Base-by-base conservation (phyloP, 2,329 filamentous ascomycete species). In the Aspergillus sp. region DNA sequence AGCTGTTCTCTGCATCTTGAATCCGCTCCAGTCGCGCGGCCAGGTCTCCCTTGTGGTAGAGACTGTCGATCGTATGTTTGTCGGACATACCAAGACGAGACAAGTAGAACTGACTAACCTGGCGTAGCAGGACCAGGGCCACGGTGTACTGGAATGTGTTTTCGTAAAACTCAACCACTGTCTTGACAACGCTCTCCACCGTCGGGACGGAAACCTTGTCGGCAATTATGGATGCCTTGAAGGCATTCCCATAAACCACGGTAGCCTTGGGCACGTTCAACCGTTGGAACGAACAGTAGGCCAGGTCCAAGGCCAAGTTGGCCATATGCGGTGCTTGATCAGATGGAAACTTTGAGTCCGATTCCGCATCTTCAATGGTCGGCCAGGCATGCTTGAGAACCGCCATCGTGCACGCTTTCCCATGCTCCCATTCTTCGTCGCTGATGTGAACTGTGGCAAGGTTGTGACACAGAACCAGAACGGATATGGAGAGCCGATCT, bases 1-100 rank as follows among this genome's bases (percentile, higher is more conserved):
- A 73, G 49, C 72, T 71, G 44, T 70, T 50, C 49, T 64, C 57
- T 30, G 60, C 64, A 44, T 68, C 56, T 3, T 46, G 29, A 41
- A 46, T 46, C 45, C 57, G 64, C 45, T 56, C 72, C 36, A 73
- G 60, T 53, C 68, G 74, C 52, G 68, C 69, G 1, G 68, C 69
- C 42, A 74, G 62, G 43, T 72, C 70, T 32, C 68, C 75, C 28
- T 77, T 58, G 29, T 66, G 64, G 53, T 77, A 77, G 45, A 76
- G 54, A 2, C 69, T 73, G 27, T 71, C 64, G 43, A 77, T 72
- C 0, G 72, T 73, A 30, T 66, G 59, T 42, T 72, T 66, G 50
- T 75, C 68, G 2, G 63, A 66, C 4, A 59, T 57, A 2, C 62
- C 64, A 3, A 66, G 48, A 4, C 62, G 55, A n/a, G 54, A 47